These are phyloP conservation scores for Kazachstania martiniae DNA, from an alignment of 805 yeast species.

Conservation along the genomic window DNA sequence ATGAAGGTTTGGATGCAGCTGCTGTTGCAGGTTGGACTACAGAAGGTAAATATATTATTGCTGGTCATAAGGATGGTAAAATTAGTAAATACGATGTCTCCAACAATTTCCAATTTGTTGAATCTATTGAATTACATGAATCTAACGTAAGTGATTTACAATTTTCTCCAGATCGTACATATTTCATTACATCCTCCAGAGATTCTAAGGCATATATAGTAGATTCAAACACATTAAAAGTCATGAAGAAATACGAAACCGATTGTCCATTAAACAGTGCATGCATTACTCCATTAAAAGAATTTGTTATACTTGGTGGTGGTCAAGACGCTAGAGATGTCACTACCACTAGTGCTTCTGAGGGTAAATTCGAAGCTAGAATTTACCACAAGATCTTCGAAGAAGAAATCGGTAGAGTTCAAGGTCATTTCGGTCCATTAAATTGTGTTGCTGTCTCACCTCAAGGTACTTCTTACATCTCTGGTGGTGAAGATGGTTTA, in stretches of 20 bases:
- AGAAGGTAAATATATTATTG: conserved; percentile 60
- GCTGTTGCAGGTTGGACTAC: conserved; percentile 84
- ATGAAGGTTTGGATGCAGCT: conserved; percentile 49
- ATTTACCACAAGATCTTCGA: conserved; percentile 89
- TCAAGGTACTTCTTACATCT: conserved; percentile 83
- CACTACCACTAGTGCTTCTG: conserved; percentile 87
- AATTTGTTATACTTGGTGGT: conserved; percentile 90
- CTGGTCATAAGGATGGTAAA: conserved; percentile 82
- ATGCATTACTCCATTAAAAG: conserved; percentile 85
- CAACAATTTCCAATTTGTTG: conserved; percentile 46
- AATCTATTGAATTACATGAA: conserved; percentile 58
- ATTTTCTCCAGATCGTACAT: conserved; percentile 75
- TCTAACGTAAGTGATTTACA: conserved; percentile 79
- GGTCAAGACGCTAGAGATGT: conserved; percentile 99
- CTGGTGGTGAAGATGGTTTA: conserved; percentile 98
- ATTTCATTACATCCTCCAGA: conserved; percentile 86
- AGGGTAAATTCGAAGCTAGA: conserved; percentile 95
- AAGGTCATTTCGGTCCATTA: conserved; percentile 98
- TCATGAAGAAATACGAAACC: conserved; percentile 65
- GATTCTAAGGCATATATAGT: conserved; percentile 76
- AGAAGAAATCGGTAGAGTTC: conserved; percentile 93
- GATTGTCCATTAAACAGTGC: conserved; percentile 96
- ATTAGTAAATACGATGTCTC: conserved; percentile 60
- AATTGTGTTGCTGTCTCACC: conserved; percentile 93
- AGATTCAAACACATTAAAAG: conserved; percentile 64